These are phyloP conservation scores for Aspergillus sp. DNA, from an alignment of 2,329 filamentous ascomycete genomes.

Conservation along the genomic window DNA sequence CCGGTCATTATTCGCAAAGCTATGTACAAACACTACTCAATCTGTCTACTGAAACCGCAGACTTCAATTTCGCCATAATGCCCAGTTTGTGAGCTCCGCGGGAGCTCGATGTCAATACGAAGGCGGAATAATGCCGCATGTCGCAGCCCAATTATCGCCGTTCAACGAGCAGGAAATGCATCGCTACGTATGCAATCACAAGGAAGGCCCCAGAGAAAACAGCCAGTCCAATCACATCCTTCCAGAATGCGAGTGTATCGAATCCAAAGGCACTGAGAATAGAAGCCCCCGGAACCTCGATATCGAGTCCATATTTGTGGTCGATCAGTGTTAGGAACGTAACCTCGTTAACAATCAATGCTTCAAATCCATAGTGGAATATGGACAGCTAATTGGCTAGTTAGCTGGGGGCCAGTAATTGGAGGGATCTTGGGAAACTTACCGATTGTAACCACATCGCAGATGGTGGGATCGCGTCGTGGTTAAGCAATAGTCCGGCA, in stretches of 20 bases:
- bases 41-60: conserved; percentile 4
- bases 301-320: conserved; percentile 93
- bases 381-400: conserved; percentile 68
- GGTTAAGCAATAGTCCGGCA: conserved; percentile 89
- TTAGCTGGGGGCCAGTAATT: neutral
- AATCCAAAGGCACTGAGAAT: conserved; percentile 96
- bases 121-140: neutral
- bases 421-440: conserved; percentile 34
- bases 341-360: conserved; percentile 95
- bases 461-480: conserved; percentile 82
- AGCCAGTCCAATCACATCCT: conserved; percentile 76
- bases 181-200: conserved; percentile 81
- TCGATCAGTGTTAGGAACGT: conserved; percentile 85
- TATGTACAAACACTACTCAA: conserved; percentile 11
- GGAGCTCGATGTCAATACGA: neutral
- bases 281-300: conserved; percentile 89
- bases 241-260: conserved; percentile 81
- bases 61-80: neutral
- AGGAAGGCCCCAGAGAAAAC: conserved; percentile 83
- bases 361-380: conserved; percentile 97
- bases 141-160: conserved; percentile 58
- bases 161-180: conserved; percentile 93
- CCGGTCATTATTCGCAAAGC: neutral
- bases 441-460: conserved; percentile 86
- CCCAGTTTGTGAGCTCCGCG: neutral